Evolutionary conservation across 2,329 filamentous ascomycete genomes (phyloP).

Genomic region (Fonsecaea erecta): DNA sequence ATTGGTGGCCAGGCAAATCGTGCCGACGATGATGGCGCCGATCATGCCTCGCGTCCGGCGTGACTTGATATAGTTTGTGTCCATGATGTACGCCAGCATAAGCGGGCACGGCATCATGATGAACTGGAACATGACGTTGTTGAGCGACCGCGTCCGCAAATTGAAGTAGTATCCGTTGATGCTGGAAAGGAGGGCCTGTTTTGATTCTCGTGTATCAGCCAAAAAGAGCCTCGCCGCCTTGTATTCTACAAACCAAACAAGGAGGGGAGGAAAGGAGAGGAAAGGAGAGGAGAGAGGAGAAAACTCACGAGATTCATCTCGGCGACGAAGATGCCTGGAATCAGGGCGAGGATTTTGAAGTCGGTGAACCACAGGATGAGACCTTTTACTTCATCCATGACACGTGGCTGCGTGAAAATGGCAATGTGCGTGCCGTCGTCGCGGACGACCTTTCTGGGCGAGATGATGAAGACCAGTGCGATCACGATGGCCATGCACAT

Average conservation of each 20-base stretch:
- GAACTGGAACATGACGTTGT: conserved; percentile 34
- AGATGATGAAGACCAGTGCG: conserved; percentile 24
- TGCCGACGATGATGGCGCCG: conserved; percentile 24
- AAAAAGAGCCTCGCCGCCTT: background rate
- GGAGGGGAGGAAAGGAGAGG: background rate
- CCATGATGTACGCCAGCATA: conserved; percentile 39
- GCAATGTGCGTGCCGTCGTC: conserved; percentile 38
- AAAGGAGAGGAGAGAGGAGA: background rate
- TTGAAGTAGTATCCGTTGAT: conserved; percentile 35
- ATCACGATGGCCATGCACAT: conserved; percentile 31
- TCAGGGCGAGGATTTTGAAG: conserved; percentile 20
- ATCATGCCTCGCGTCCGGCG: conserved; percentile 29
- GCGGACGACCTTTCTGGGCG: conserved; percentile 33
- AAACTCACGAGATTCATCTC: conserved; percentile 33
- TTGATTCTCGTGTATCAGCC: background rate
- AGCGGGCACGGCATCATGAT: conserved; percentile 31
- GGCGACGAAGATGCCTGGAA: conserved; percentile 29
- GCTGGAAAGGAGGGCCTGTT: conserved; percentile 15
- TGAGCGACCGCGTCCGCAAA: conserved; percentile 33
- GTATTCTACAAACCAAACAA: background rate
- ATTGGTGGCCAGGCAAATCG: conserved; percentile 25
- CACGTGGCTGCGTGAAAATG: conserved; percentile 30
- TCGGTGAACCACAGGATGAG: conserved; percentile 26
- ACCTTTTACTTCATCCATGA: conserved; percentile 32
- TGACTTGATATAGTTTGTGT: conserved; percentile 37